Percentiles rank a stretch among this genome's conserved stretches.
Evolutionary conservation across 495 filamentous ascomycete genomes (phyloP).

Genomic region (Hyaloscypha bicolor): DNA sequence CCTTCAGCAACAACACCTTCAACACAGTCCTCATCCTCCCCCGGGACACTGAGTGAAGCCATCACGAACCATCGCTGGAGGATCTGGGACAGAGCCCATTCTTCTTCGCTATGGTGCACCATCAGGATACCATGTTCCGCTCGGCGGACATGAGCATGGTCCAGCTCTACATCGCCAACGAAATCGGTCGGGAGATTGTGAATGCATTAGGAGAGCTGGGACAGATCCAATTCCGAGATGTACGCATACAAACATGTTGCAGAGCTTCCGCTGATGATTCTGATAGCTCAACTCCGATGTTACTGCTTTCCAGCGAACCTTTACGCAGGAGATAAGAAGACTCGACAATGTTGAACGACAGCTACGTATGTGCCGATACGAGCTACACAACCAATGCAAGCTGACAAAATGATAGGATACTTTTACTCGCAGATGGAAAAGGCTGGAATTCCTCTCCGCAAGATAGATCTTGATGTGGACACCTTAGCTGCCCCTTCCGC

Average conservation of each 20-base stretch:
- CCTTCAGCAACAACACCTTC: slow-evolving; percentile 4
- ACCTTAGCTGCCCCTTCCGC: slow-evolving; percentile 83
- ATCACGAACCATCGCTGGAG: slow-evolving; percentile 22
- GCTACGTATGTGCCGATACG: slow-evolving; percentile 66
- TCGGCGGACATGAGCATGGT: slow-evolving; percentile 99
- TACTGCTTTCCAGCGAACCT: slow-evolving; percentile 93
- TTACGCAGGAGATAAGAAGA: slow-evolving; percentile 94
- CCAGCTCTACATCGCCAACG: slow-evolving; percentile 97
- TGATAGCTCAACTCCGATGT: slow-evolving; percentile 85
- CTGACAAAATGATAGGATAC: slow-evolving; percentile 61
- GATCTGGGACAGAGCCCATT: slow-evolving; percentile 10
- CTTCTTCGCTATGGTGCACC: slow-evolving; percentile 48
- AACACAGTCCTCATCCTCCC: not conserved
- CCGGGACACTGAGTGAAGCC: slow-evolving; percentile 12
- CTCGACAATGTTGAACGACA: slow-evolving; percentile 98
- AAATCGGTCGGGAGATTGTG: slow-evolving; percentile 96
- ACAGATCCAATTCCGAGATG: slow-evolving; percentile 94
- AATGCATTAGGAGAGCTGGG: slow-evolving; percentile 95
- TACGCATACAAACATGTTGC: slow-evolving; percentile 48
- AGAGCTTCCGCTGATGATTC: slow-evolving; percentile 31
- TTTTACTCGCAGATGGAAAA: slow-evolving; percentile 96
- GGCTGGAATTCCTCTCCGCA: slow-evolving; percentile 76
- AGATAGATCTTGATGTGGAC: slow-evolving; percentile 83
- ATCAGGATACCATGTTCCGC: slow-evolving; percentile 94
- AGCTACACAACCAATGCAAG: slow-evolving; percentile 4